Evolutionary conservation across 371 early-diverging fungal species (phyloP), one percentile per base, ranked within the genome.

Genomic region (Circinella minor): DNA sequence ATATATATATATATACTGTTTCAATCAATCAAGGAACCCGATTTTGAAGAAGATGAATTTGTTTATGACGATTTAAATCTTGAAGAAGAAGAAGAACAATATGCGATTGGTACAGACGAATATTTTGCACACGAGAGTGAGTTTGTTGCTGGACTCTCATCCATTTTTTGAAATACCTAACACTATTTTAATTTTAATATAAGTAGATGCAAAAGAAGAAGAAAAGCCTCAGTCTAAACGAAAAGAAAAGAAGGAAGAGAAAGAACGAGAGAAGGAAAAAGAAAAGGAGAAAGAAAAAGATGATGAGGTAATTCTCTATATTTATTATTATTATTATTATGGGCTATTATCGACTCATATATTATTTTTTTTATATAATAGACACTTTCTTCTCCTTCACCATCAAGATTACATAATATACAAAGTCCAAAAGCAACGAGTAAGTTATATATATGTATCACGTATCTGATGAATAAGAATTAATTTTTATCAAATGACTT

Each of bases 1-100:
- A 27, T 27, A 27, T 27, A 27, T 27, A 27, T 27, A 27, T 27
- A 27, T 46, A 37, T 54, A 17, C 36, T 55, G 34, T 36, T 49
- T 14, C 46, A 20, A 10, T 43, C 34, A 57, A 39, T 20, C 10
- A 57, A 86, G 80, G 95, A 96, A 17, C 92, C 91, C 27, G 95
- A 94, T 71, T 97, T 95, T 81, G 91, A 89, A 55, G 98, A 98
- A 72, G 93, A 97, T 71, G 97, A 96, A 70, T 88, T 81, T 61
- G 88, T 98, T 27, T 98, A 98, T 79, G 96, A 98, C 67, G 95
- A 96, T 38, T 77, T 98, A 71, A 90, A 94, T 75, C 84, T 98
- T 62, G 95, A 94, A 66, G 96, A 96, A 65, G 96, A 92, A 63
- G 93, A 95, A 38, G 94, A 93, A 69, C 79, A 91, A 7, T 93